Evolutionary conservation across 2,329 filamentous ascomycete genomes (phyloP), one percentile per base, ranked within the genome.

Genomic region (Diaporthe sp.): DNA sequence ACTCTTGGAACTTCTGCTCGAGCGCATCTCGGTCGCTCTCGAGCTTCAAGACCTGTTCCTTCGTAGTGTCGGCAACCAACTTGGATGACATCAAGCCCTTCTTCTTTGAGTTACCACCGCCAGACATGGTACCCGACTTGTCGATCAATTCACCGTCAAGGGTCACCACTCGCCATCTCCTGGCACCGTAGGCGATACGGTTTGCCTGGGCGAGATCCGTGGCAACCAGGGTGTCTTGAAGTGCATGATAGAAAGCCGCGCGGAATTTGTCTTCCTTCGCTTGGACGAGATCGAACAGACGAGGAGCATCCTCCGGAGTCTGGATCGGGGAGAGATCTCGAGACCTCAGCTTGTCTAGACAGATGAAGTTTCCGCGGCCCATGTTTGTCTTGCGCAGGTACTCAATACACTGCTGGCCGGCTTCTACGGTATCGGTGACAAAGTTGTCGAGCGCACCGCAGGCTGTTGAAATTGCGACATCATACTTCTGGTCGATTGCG

Each of bases 71-170:
- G 1, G 94, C 91, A n/a, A 94, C 93, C 61, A 98, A 92, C 85
- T 98, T 98, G 15, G 96, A 98, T 0, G 96, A 98, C 97, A 99
- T 99, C 74, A 95, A 92, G 0, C 97, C 97, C 81, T 93, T 95
- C 80, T 96, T 96, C 74, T 97, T 94, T 22, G 94, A 94, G 61
- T 92, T 96, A 74, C 97, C 97, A 88, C 97, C 97, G 87, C 97
- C 97, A 75, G 95, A 98, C 97, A 99, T 98, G 49, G 97, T 98
- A 88, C 97, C 97, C 1, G 96, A 98, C 83, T 97, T 97, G 86
- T 99, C 97, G 79, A 99, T 98, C 71, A 99, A 89, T 83, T 98
- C 96, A 67, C 97, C 97, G 76, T 96, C 95, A 2, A 99, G 90
- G 0, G 97, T 99, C 55, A 99, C 97, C 4, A 99, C 97, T 78